A percentile compares a stretch with the other conserved stretches of the same genome.
These are phyloP conservation scores for Aspergillus sp. DNA, from an alignment of 2,329 filamentous ascomycete genomes.

Conservation along the genomic window DNA sequence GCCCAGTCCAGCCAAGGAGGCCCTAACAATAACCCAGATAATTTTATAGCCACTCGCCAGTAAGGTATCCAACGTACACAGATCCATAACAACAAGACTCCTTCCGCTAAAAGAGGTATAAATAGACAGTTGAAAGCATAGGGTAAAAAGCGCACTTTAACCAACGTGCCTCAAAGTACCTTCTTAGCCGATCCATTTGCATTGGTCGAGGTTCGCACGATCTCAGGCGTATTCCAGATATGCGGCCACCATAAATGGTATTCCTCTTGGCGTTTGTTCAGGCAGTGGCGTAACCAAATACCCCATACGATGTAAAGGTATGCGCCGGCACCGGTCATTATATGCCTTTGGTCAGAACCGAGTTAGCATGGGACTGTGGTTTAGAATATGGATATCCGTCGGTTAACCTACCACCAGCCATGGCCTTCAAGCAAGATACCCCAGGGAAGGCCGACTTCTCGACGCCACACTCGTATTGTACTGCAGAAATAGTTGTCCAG, in stretches of 20 bases:
- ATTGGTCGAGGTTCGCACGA: conserved; percentile 39
- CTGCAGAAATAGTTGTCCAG: conserved; percentile 76
- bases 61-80: conserved; percentile 3
- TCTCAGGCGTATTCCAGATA: conserved; percentile 57
- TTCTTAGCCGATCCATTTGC: conserved; percentile 32
- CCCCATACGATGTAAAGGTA: conserved; percentile 86
- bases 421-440: conserved; percentile 72
- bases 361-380: conserved; percentile 11
- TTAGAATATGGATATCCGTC: background rate
- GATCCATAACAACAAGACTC: conserved; percentile 1
- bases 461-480: conserved; percentile 64
- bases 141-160: background rate
- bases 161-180: conserved; percentile 19
- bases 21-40: background rate
- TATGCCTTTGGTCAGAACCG: conserved; percentile 54
- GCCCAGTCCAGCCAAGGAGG: background rate
- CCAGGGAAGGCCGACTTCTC: conserved; percentile 73
- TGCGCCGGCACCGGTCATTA: conserved; percentile 78
- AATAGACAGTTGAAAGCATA: background rate
- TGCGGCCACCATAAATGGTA: conserved; percentile 71
- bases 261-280: conserved; percentile 71
- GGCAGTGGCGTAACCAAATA: conserved; percentile 74
- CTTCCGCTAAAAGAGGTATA: background rate
- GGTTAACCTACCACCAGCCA: conserved; percentile 63
- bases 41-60: background rate